phyloP scores from a whole-genome alignment of 371 early-diverging fungal genomes.

The Saksenaea vasiformis region DNA sequence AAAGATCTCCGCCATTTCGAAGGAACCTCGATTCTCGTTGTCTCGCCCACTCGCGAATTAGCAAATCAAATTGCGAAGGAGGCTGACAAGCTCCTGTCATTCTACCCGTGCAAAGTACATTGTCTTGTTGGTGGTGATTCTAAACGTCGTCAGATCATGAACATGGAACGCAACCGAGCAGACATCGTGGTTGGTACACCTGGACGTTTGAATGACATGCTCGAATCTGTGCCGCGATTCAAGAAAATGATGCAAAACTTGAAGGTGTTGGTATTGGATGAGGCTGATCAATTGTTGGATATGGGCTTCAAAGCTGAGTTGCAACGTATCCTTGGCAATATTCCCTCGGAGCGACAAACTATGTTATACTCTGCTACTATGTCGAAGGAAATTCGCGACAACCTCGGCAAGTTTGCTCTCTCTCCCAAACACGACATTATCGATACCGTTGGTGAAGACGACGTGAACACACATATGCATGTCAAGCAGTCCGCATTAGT shows the following conservation, averaged over 20 bases:
- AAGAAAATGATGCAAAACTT: conserved; percentile 57
- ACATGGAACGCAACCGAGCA: conserved; percentile 61
- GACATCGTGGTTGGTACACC: conserved; percentile 97
- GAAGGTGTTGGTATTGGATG: conserved; percentile 92
- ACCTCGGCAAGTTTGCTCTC: conserved; percentile 74
- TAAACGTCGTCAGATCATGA: conserved; percentile 61
- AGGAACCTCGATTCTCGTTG: conserved; percentile 74
- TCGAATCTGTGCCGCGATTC: conserved; percentile 65
- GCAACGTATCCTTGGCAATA: conserved; percentile 72
- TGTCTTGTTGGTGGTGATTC: conserved; percentile 91
- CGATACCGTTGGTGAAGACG: conserved; percentile 86
- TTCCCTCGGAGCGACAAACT: conserved; percentile 91
- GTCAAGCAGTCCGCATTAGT: conserved; percentile 78
- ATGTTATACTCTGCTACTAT: conserved; percentile 98
- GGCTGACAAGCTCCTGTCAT: conserved; percentile 67
- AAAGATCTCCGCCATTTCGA: conserved; percentile 45
- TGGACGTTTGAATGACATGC: conserved; percentile 89
- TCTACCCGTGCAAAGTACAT: conserved; percentile 72
- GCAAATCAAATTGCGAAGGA: conserved; percentile 93
- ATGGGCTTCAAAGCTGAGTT: conserved; percentile 98
- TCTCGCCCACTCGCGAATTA: conserved; percentile 98
- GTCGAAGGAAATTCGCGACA: conserved; percentile 73
- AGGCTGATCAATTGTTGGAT: conserved; percentile 98
- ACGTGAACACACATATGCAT: conserved; percentile 73
- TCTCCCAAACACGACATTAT: conserved; percentile 72